These are phyloP conservation scores for Sarcodon sp. DNA, from an alignment of 768 basidiomycete genomes.

Conservation along the genomic window DNA sequence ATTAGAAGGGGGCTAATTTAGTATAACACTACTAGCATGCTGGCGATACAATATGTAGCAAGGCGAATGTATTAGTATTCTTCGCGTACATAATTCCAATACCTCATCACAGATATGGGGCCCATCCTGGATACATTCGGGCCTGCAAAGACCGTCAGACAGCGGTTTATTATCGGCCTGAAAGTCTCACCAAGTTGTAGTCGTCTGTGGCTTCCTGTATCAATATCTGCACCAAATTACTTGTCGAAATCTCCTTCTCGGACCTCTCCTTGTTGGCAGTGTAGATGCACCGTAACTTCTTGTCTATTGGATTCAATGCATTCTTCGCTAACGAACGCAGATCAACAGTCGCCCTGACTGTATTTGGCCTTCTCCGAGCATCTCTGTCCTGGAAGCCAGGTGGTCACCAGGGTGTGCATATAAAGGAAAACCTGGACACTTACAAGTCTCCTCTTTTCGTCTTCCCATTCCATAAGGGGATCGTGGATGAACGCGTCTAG, in stretches of 20 bases:
- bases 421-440: constrained; percentile 5
- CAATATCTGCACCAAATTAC: constrained; percentile 81
- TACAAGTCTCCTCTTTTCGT: constrained; percentile 59
- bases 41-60: too few relatives aligned
- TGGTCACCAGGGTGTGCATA: neutral
- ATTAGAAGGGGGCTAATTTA: constrained; percentile 11
- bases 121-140: constrained; percentile 90
- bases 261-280: constrained; percentile 33
- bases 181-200: constrained; percentile 47
- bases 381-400: constrained; percentile 6
- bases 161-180: neutral
- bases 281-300: constrained; percentile 70
- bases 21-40: neutral
- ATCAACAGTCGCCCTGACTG: constrained; percentile 23
- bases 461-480: constrained; percentile 92
- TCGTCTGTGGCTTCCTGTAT: constrained; percentile 80
- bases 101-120: constrained; percentile 49
- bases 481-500: constrained; percentile 96
- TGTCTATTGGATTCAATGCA: constrained; percentile 70
- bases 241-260: constrained; percentile 47
- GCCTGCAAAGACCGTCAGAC: constrained; percentile 29
- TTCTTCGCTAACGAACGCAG: constrained; percentile 57
- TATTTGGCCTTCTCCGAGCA: neutral
- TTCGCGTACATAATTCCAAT: too few relatives aligned
- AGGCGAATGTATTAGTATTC: neutral